Conservation (phyloP, 768 basidiomycete species). For the Pleurotus salmoneostramineus region DNA sequence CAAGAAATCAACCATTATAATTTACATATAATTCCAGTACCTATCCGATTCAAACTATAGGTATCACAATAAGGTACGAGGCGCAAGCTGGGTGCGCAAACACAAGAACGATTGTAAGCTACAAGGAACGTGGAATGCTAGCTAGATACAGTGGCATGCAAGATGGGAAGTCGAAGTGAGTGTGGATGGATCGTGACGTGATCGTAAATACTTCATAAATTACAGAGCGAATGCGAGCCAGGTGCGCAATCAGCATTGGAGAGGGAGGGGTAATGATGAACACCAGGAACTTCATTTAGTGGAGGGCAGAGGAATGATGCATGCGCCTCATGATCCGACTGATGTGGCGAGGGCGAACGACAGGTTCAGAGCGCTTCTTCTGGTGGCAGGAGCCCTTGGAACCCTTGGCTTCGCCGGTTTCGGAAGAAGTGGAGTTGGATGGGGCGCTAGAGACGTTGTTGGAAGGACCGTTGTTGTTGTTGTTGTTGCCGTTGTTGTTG, state of each 20-base stretch:
- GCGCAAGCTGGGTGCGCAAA: not conserved
- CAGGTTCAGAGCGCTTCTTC: constrained; percentile 10
- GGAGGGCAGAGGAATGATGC: not conserved
- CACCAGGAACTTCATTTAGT: not conserved
- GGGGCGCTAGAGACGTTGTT: not conserved
- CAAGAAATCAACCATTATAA: too few species aligned
- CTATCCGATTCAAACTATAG: too few species aligned
- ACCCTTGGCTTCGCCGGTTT: constrained; percentile 2
- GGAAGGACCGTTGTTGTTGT: constrained; percentile 1
- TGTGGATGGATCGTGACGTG: not conserved
- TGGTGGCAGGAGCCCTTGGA: constrained; percentile 16
- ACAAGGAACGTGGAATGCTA: constrained; percentile 1
- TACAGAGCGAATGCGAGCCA: not conserved
- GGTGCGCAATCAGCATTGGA: not conserved
- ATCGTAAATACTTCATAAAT: not conserved
- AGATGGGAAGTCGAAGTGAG: not conserved
- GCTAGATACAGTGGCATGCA: not conserved
- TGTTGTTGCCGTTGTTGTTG: constrained; percentile 1
- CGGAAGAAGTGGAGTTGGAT: constrained; percentile 11
- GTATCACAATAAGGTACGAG: too few species aligned
- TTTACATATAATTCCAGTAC: too few species aligned
- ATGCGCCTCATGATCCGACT: constrained; percentile 22
- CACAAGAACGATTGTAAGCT: not conserved
- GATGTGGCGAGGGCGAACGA: constrained; percentile 19
- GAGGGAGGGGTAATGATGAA: not conserved